Evolutionary conservation across 192 early-diverging fungal genomes (phyloP), one percentile per base, ranked within the genome.

Genomic region (Entomortierella chlamydospora): DNA sequence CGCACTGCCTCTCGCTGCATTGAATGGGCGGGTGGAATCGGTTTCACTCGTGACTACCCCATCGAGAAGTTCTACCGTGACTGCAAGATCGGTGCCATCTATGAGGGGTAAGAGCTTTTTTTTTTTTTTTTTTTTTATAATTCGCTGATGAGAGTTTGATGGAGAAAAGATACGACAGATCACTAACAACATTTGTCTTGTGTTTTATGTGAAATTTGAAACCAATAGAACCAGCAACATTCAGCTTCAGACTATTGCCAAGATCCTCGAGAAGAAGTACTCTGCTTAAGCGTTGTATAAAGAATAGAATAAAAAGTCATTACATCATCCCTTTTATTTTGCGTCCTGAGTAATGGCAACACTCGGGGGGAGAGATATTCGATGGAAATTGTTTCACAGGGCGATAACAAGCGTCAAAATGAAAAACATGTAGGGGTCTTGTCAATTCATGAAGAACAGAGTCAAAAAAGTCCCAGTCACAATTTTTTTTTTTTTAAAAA

Each of bases 21-120:
- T 62, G 98, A 99, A 86, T 99, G 96, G 97, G 88, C 95, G 81
- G 98, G 98, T 82, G 98, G 98, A 61, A 91, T 98, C 64, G 98
- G 97, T 12, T 99, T 99, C 90, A 98, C 97, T 17, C 87, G 95
- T 67, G 95, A 96, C 29, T 86, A 88, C 81, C 93, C 93, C 7
- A 83, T 94, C 15, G 98, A 99, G 83, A 98, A 98, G 86, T 99
- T 92, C 87, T 97, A 92, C 86, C 87, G 98, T 63, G 98, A 99
- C 83, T 91, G 90, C 83, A 97, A 96, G 89, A 98, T 99, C 67
- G 98, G 98, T 81, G 92, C 95, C 53, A 99, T 98, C 82, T 98
- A 98, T 81, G 95, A 95, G 63, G 91, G 92, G 72, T 74, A 67
- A 54, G 58, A 30, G 1, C 15, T 12, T 37, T 22, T 12, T 53